Conservation (phyloP, 2,329 filamentous ascomycete genomes). For the Hypoxylon sp. region DNA sequence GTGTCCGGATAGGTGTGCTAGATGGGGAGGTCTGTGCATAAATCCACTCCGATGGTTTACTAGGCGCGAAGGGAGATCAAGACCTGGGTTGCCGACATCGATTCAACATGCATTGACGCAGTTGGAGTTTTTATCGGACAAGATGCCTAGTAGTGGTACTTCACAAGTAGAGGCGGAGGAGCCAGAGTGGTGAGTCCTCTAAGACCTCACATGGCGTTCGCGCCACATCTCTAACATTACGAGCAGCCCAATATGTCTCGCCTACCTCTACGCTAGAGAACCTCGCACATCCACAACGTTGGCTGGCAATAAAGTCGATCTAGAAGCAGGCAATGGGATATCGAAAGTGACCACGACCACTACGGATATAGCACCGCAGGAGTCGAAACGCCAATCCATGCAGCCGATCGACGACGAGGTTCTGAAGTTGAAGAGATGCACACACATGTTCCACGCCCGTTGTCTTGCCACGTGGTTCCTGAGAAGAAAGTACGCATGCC, state of each 20-base stretch:
- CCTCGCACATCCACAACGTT: conserved; percentile 7
- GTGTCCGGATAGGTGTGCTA: conserved; percentile 9
- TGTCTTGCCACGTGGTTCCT: conserved; percentile 53
- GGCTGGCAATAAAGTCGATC: conserved; percentile 11
- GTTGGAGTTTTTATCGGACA: conserved; percentile 35
- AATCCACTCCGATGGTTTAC: conserved; percentile 2
- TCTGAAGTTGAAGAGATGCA: conserved; percentile 49
- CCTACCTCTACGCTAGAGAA: conserved; percentile 32
- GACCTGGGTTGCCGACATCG: conserved; percentile 19
- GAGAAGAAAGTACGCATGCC: conserved; percentile 49
- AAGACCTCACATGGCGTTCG: not conserved
- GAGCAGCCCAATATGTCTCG: conserved; percentile 42
- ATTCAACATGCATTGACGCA: conserved; percentile 36
- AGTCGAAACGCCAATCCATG: conserved; percentile 1
- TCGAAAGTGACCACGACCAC: conserved; percentile 17
- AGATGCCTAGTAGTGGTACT: conserved; percentile 19
- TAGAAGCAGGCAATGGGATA: conserved; percentile 26
- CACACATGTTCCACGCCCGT: conserved; percentile 51
- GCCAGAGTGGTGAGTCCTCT: conserved; percentile 34
- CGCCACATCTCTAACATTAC: conserved; percentile 4
- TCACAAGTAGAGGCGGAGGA: conserved; percentile 25
- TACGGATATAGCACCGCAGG: conserved; percentile 6
- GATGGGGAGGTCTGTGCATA: conserved; percentile 9
- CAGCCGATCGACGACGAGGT: conserved; percentile 45
- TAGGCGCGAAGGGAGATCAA: conserved; percentile 1